phyloP scores from a whole-genome alignment of 1,139 yeast species.

The Geotrichum australiense region DNA sequence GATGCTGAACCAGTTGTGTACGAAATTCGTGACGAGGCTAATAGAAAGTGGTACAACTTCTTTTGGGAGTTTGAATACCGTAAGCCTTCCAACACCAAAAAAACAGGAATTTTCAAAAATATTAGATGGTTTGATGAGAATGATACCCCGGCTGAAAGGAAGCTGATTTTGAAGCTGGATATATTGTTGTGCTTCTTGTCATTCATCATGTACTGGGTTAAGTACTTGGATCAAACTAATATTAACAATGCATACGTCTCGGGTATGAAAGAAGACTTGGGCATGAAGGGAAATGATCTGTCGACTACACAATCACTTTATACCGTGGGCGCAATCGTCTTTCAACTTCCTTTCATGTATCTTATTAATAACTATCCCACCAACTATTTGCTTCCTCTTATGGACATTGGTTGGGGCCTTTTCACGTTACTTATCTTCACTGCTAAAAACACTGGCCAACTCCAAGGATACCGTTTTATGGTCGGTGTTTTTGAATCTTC shows the following conservation, averaged over 20 bases:
- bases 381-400: conserved; percentile 48
- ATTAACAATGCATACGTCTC: conserved; percentile 61
- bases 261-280: conserved; percentile 52
- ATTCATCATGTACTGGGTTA: conserved; percentile 62
- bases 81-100: neutral
- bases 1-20: neutral
- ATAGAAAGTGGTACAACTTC: conserved; percentile 56
- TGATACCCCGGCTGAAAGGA: conserved; percentile 48
- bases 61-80: conserved; percentile 53
- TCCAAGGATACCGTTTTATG: conserved; percentile 52
- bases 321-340: conserved; percentile 51
- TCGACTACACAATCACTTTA: conserved; percentile 54
- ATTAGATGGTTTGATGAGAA: conserved; percentile 57
- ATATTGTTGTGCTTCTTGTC: conserved; percentile 52
- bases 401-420: conserved; percentile 61
- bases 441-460: conserved; percentile 42
- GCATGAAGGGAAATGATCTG: conserved; percentile 60
- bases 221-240: conserved; percentile 53
- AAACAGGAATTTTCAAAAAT: conserved; percentile 34
- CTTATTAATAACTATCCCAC: conserved; percentile 42
- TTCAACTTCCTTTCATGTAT: conserved; percentile 43
- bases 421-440: conserved; percentile 51
- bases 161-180: conserved; percentile 55
- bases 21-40: conserved; percentile 39
- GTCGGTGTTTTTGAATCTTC: conserved; percentile 61